A percentile compares a stretch with the other conserved stretches of the same genome.
These are phyloP conservation scores for Bipolaris zeicola DNA, from an alignment of 2,329 filamentous ascomycete genomes.

Conservation along the genomic window DNA sequence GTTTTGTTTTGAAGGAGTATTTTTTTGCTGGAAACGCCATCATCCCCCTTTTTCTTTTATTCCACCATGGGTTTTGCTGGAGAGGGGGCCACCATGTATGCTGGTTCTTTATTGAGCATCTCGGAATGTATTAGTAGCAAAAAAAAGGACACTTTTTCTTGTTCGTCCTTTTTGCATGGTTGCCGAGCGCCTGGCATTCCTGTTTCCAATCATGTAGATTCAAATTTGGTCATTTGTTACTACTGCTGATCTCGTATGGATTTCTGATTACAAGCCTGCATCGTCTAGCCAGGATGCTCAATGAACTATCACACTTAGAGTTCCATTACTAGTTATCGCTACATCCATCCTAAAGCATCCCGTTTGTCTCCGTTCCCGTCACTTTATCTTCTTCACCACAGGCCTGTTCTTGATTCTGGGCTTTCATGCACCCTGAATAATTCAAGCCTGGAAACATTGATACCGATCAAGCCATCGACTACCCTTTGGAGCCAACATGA, in stretches of 20 bases:
- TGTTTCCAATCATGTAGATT: background rate
- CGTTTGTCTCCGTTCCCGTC: background rate
- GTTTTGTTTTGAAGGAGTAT: background rate
- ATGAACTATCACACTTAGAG: too few species aligned
- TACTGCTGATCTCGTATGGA: background rate
- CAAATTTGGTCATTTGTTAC: background rate
- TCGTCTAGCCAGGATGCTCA: background rate
- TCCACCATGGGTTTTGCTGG: background rate
- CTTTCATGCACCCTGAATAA: background rate
- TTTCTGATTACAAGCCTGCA: background rate
- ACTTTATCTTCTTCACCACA: background rate
- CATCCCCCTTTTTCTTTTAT: background rate
- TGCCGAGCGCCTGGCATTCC: background rate
- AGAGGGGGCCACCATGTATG: background rate
- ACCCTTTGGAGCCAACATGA: background rate
- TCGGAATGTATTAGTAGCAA: conserved; percentile 9
- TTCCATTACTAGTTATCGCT: background rate
- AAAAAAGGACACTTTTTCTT: background rate
- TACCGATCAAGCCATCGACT: background rate
- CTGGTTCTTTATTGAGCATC: background rate
- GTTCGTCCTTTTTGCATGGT: background rate
- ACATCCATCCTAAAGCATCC: too few species aligned
- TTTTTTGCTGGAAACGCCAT: background rate
- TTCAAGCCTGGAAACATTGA: background rate
- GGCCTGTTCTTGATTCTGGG: background rate